A percentile compares a stretch with the other conserved stretches of the same genome.
These are phyloP conservation scores for Solanum clarkiae DNA, from an alignment of 257 asterid species.

Conservation along the genomic window DNA sequence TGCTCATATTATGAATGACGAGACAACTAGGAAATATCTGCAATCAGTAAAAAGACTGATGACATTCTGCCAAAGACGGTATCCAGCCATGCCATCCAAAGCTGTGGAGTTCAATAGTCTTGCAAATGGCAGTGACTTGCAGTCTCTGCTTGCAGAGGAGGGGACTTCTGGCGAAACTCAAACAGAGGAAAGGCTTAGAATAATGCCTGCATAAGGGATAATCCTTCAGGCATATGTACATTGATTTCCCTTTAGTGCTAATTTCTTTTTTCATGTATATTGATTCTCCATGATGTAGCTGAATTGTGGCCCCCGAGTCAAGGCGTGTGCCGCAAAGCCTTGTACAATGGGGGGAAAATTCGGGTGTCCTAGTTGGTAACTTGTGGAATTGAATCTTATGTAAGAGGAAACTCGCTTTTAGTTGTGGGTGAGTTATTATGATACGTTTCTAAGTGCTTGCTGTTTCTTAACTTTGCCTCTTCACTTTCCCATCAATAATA, in stretches of 20 bases:
- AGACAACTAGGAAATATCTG: constrained; percentile 89
- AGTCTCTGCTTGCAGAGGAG: constrained; percentile 80
- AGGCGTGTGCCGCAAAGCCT: background rate
- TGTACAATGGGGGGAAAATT: background rate
- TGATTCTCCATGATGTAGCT: background rate
- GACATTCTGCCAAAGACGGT: constrained; percentile 91
- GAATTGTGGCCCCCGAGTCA: background rate
- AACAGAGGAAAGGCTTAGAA: constrained; percentile 50
- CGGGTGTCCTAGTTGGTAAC: background rate
- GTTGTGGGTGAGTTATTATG: background rate
- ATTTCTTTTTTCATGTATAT: background rate
- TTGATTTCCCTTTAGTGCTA: background rate
- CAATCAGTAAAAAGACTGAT: constrained; percentile 81
- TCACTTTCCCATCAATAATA: too few relatives aligned
- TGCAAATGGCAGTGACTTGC: constrained; percentile 95
- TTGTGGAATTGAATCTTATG: background rate
- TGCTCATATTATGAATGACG: constrained; percentile 99
- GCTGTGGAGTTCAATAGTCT: constrained; percentile 96
- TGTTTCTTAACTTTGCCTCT: background rate
- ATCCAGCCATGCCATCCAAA: constrained; percentile 87
- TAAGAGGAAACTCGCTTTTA: background rate
- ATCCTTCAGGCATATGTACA: background rate
- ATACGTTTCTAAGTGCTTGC: background rate
- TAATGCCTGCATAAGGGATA: constrained; percentile 40
- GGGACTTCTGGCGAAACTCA: constrained; percentile 24